These are phyloP conservation scores for Cyathus striatus DNA, from an alignment of 768 basidiomycete genomes.

Conservation along the genomic window DNA sequence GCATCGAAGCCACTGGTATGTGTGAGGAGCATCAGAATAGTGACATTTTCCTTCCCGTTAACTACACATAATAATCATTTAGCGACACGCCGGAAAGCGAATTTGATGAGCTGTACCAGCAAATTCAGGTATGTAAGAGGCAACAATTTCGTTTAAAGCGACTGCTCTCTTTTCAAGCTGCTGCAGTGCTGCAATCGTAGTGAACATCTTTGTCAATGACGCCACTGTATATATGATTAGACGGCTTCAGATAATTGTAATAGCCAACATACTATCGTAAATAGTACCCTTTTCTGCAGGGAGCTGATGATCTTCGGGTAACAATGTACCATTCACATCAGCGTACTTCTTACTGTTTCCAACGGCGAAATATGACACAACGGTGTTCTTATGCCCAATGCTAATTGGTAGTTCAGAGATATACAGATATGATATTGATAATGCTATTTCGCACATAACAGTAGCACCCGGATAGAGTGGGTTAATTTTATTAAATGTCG, in stretches of 20 bases:
- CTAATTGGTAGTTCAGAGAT: no score
- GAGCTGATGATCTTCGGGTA: conserved; percentile 11
- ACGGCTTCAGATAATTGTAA: neutral
- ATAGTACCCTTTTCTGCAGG: conserved; percentile 14
- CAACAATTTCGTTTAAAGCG: conserved; percentile 13
- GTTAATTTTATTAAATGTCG: conserved; percentile 13
- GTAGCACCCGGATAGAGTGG: conserved; percentile 20
- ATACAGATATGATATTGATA: no score
- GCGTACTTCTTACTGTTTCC: conserved; percentile 15
- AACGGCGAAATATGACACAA: conserved; percentile 21
- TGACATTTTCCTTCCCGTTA: conserved; percentile 19
- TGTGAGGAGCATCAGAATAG: conserved; percentile 20
- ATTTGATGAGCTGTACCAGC: conserved; percentile 7
- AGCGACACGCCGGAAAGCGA: neutral
- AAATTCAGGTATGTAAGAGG: conserved; percentile 18
- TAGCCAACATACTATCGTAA: conserved; percentile 16
- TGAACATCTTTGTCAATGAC: conserved; percentile 23
- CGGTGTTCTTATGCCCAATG: conserved; percentile 15
- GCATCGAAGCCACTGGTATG: conserved; percentile 22
- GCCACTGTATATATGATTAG: conserved; percentile 13
- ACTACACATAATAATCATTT: conserved; percentile 5
- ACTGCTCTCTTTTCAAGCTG: conserved; percentile 17
- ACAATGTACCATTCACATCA: conserved; percentile 15
- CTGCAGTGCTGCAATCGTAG: conserved; percentile 17
- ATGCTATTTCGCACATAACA: conserved; percentile 19